These are phyloP conservation scores for Fusarium scirpi DNA, from an alignment of 2,329 filamentous ascomycete species.

Conservation along the genomic window DNA sequence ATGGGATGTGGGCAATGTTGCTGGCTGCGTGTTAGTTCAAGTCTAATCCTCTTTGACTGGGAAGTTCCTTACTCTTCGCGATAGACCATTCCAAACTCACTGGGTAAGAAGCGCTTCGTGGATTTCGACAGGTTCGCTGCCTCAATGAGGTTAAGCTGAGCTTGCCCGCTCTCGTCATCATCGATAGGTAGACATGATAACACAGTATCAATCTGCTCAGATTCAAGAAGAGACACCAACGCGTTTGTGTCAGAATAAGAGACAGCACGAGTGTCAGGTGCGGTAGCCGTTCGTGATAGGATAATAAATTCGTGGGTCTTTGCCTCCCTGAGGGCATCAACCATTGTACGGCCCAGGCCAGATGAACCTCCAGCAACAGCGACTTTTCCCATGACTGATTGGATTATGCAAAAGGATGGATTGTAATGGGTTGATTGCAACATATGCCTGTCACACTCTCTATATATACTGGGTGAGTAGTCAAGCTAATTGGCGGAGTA, in stretches of 20 bases:
- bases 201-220: background rate
- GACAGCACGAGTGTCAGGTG: rapidly evolving
- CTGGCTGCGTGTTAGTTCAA: background rate
- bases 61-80: background rate
- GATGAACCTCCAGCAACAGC: slow-evolving; percentile 7
- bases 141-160: slow-evolving; percentile 4
- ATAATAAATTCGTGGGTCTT: background rate
- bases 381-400: background rate
- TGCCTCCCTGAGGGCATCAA: background rate
- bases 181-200: slow-evolving; percentile 2
- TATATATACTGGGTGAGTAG: background rate
- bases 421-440: background rate
- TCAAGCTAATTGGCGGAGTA: background rate
- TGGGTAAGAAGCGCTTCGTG: background rate
- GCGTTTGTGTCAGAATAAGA: background rate
- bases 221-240: background rate
- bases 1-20: background rate
- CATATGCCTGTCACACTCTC: background rate
- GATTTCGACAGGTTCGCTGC: background rate
- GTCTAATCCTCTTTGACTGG: rapidly evolving
- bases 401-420: background rate
- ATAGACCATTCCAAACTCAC: slow-evolving; percentile 4
- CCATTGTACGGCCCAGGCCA: background rate
- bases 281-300: background rate
- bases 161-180: slow-evolving; percentile 1